These are phyloP conservation scores for Geoglossum glabrum DNA, from an alignment of 495 filamentous ascomycete genomes.

Conservation along the genomic window DNA sequence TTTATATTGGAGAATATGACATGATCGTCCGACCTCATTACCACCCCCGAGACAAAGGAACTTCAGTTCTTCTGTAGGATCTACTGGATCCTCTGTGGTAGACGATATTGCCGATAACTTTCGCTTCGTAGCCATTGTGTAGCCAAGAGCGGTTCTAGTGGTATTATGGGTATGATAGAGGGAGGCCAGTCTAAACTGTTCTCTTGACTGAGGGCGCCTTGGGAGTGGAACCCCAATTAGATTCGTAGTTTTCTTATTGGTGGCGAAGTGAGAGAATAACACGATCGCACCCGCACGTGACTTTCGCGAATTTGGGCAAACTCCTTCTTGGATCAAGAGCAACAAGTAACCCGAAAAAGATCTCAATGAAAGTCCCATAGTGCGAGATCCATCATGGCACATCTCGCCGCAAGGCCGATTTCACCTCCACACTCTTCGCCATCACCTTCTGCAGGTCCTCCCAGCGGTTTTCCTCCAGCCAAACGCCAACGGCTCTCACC, in stretches of 20 bases:
- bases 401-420: conserved; percentile 27
- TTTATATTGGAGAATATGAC: conserved; percentile 96
- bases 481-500: conserved; percentile 55
- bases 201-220: too few relatives aligned
- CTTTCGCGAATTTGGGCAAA: not conserved
- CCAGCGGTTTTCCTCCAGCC: conserved; percentile 25
- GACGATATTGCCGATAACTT: conserved; percentile 20
- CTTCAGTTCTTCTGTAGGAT: conserved; percentile 60
- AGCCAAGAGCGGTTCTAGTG: not conserved
- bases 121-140: conserved; percentile 27
- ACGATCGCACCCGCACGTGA: not conserved
- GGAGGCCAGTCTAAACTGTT: not conserved
- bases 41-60: conserved; percentile 88
- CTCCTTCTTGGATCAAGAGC: not conserved
- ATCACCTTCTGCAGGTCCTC: conserved; percentile 26
- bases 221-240: not conserved
- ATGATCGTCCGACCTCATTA: conserved; percentile 92
- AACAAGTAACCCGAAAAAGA: not conserved
- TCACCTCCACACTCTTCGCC: conserved; percentile 34
- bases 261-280: not conserved
- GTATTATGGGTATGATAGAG: not conserved
- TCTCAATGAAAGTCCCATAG: not conserved
- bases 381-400: conserved; percentile 32
- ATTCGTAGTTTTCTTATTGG: not conserved
- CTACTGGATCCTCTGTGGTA: conserved; percentile 22